A percentile compares a stretch with the other conserved stretches of the same genome.
Conservation (phyloP, 2,329 filamentous ascomycete genomes). For the Cytospora piceae region DNA sequence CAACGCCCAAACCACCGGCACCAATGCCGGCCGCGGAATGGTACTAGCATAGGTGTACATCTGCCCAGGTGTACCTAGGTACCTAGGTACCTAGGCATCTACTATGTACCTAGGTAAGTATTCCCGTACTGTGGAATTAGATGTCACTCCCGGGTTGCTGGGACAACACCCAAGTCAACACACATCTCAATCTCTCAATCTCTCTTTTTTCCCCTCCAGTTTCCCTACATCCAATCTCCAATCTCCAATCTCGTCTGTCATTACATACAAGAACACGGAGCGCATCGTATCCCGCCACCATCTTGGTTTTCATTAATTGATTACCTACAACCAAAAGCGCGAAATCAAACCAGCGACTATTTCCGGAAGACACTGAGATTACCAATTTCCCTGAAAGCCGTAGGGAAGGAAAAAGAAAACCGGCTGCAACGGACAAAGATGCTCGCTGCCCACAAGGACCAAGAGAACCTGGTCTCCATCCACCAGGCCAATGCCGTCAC, state of each 20-base stretch:
- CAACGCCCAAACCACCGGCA: not conserved
- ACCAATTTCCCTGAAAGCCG: slow-evolving; percentile 23
- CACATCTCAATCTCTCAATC: not conserved
- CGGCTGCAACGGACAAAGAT: slow-evolving; percentile 50
- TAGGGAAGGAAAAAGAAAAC: not conserved
- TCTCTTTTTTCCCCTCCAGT: slow-evolving; percentile 7
- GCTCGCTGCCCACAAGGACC: slow-evolving; percentile 74
- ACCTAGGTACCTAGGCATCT: not conserved
- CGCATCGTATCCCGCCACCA: slow-evolving; percentile 16
- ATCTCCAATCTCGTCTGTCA: not conserved
- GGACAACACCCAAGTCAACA: slow-evolving; percentile 29
- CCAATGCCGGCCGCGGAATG: not conserved
- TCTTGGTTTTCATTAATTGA: slow-evolving; percentile 8
- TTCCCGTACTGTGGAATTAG: not conserved
- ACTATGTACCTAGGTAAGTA: not conserved
- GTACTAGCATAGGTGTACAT: no score
- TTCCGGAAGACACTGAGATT: slow-evolving; percentile 27
- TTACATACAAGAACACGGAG: slow-evolving; percentile 7
- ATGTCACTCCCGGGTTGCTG: slow-evolving; percentile 21
- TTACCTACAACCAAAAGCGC: slow-evolving; percentile 22
- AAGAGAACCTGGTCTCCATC: slow-evolving; percentile 82
- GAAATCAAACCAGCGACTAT: slow-evolving; percentile 27
- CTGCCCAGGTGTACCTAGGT: not conserved
- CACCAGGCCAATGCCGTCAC: slow-evolving; percentile 71
- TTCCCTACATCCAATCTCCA: not conserved